Evolutionary conservation across 2,329 filamentous ascomycete species (phyloP).

Genomic region (Cordyceps javanica): DNA sequence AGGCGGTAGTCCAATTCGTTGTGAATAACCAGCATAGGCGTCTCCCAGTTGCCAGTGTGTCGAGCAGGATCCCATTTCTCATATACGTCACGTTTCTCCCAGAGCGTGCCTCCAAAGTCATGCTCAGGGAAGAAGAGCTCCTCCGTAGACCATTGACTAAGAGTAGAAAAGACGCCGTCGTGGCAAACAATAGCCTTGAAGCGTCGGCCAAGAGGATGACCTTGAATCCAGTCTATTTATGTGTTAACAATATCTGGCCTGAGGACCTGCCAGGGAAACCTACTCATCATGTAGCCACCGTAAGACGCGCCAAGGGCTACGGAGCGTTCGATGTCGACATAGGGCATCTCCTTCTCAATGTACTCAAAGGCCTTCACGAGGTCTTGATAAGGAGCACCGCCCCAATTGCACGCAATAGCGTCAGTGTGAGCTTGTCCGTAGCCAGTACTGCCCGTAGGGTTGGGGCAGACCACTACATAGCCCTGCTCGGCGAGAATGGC

Average conservation of each 20-base stretch:
- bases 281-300: slow-evolving; percentile 70
- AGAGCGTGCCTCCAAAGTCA: slow-evolving; percentile 57
- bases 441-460: slow-evolving; percentile 76
- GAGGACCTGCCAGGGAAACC: slow-evolving; percentile 19
- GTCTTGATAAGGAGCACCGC: slow-evolving; percentile 76
- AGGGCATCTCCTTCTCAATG: slow-evolving; percentile 57
- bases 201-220: slow-evolving; percentile 70
- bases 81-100: slow-evolving; percentile 58
- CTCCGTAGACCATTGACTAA: slow-evolving; percentile 58
- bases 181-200: slow-evolving; percentile 88
- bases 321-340: slow-evolving; percentile 61
- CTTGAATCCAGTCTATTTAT: slow-evolving; percentile 76
- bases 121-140: slow-evolving; percentile 67
- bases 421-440: slow-evolving; percentile 75
- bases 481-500: slow-evolving; percentile 83
- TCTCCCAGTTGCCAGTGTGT: slow-evolving; percentile 66
- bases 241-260: background rate
- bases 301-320: slow-evolving; percentile 72
- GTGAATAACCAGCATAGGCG: slow-evolving; percentile 83
- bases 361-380: slow-evolving; percentile 73
- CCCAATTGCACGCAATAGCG: slow-evolving; percentile 76
- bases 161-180: slow-evolving; percentile 74
- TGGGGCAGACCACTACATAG: slow-evolving; percentile 75
- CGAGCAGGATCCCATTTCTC: slow-evolving; percentile 64
- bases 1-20: slow-evolving; percentile 85